Base-by-base conservation (phyloP, 2,329 filamentous ascomycete genomes). In the Aspergillus terreus region DNA sequence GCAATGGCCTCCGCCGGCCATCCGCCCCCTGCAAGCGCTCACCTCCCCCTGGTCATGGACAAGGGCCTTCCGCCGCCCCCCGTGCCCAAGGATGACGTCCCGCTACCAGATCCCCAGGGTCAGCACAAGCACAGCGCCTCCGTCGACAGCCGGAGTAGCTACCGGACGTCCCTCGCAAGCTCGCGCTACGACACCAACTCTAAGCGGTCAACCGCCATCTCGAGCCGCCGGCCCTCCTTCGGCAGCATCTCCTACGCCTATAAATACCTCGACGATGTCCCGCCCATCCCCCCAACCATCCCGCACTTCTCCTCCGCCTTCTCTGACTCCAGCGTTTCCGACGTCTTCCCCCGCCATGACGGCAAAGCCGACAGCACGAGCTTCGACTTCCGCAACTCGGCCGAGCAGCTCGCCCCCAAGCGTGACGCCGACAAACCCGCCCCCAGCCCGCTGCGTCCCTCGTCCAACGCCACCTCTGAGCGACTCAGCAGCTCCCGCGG, bases 111-210 rank as follows among this genome's bases (percentile, higher is more conserved):
- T 56, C 36, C 47, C 14, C 44, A 40, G 23, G 50, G 47, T 30
- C 35, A 35, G 4, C 61, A 63, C 48, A 61, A 54, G 46, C 51
- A 62, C 40, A 59, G 52, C 1, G 58, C 64, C 9, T 72, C 69
- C 1, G 56, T 63, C 14, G 67, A 66, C 19, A 71, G 67, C 49
- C 67, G 63, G 38, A 71, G 71, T 46, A 74, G 71, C 51, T 73
- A 71, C 49, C 63, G 70, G 17, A 71, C 71, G 1, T 75, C 72
- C 1, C 58, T 71, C 27, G 66, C 67, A n/a, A 74, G 71, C 50
- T 66, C 65, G 15, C 67, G 68, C 6, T 68, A 72, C 19, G 64
- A 65, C 19, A 56, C 50, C 33, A 51, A 50, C 46, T 63, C 63
- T 4, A 48, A 66, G 52, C 55, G 62, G 21, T 71, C 69, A 9